Conservation (phyloP, 2,329 filamentous ascomycete genomes). For the Huntiella abstrusa region DNA sequence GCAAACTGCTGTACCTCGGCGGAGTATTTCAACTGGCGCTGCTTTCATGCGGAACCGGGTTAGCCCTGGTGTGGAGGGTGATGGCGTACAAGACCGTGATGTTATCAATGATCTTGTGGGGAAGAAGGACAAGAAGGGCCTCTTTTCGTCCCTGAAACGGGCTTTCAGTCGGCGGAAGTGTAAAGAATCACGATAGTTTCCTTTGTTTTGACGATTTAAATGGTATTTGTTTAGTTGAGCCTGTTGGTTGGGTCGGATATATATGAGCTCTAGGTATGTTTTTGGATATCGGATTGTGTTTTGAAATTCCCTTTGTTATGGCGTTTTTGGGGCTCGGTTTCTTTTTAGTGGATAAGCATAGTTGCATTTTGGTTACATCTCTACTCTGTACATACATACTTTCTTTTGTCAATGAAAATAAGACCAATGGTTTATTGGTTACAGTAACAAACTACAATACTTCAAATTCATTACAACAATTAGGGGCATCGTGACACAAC, state of each 20-base stretch:
- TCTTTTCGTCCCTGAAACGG: constrained; percentile 11
- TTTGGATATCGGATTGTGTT: background rate
- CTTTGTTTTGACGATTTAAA: background rate
- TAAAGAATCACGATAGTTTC: background rate
- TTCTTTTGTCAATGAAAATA: too few relatives aligned
- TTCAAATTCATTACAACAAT: too few relatives aligned
- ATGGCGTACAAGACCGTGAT: background rate
- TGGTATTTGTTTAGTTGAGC: background rate
- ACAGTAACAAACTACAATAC: too few relatives aligned
- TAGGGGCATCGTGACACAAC: too few relatives aligned
- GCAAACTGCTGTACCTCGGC: constrained; percentile 8
- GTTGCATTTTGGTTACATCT: background rate
- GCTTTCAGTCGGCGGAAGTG: constrained; percentile 9
- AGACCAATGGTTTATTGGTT: too few relatives aligned
- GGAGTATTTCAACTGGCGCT: constrained; percentile 14
- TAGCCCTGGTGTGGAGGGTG: background rate
- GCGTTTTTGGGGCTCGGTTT: background rate
- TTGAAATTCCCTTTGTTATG: background rate
- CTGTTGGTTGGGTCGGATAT: background rate
- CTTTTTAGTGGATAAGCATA: constrained; percentile 1
- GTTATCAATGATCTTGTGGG: background rate
- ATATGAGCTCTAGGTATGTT: background rate
- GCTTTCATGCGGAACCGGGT: constrained; percentile 14
- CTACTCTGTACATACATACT: too few relatives aligned
- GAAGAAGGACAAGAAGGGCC: constrained; percentile 8